Conservation (phyloP, 2,329 filamentous ascomycete genomes). For the Claviceps capensis region DNA sequence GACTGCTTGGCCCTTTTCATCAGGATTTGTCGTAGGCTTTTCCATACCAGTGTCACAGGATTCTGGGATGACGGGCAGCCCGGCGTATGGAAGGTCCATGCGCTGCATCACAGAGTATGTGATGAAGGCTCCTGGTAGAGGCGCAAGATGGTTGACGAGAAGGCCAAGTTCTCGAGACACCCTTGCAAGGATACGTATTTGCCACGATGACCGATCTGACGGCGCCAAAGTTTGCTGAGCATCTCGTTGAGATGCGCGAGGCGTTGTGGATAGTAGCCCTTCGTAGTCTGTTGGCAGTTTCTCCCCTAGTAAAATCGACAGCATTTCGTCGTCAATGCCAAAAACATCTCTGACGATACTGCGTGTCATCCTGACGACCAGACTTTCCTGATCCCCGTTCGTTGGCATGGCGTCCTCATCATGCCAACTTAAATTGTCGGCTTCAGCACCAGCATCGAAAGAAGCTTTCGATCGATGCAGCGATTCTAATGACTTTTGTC, state of each 20-base stretch:
- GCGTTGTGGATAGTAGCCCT: conserved; percentile 32
- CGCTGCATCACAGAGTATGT: conserved; percentile 58
- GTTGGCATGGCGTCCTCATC: conserved; percentile 33
- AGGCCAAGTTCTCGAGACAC: conserved; percentile 79
- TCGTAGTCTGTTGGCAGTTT: conserved; percentile 43
- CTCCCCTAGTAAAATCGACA: conserved; percentile 82
- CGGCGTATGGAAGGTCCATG: conserved; percentile 61
- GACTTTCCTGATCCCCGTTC: conserved; percentile 45
- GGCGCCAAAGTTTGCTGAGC: conserved; percentile 17
- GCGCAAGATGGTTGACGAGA: conserved; percentile 66
- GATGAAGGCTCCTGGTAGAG: conserved; percentile 75
- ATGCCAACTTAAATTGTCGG: conserved; percentile 36
- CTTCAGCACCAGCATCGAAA: conserved; percentile 18
- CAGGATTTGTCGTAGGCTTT: conserved; percentile 13
- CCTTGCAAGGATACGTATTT: conserved; percentile 65
- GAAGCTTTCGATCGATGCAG: conserved; percentile 15
- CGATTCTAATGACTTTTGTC: conserved; percentile 47
- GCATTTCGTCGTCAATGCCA: conserved; percentile 73
- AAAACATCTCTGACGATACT: conserved; percentile 81
- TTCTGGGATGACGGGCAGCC: conserved; percentile 53
- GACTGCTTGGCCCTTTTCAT: conserved; percentile 11
- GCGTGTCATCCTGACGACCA: conserved; percentile 71
- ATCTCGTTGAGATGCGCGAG: conserved; percentile 26
- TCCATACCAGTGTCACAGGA: conserved; percentile 20
- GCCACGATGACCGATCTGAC: conserved; percentile 43